These are phyloP conservation scores for Bonnemaisonia californica DNA, from an alignment of 31 red algal genomes.

Conservation along the genomic window DNA sequence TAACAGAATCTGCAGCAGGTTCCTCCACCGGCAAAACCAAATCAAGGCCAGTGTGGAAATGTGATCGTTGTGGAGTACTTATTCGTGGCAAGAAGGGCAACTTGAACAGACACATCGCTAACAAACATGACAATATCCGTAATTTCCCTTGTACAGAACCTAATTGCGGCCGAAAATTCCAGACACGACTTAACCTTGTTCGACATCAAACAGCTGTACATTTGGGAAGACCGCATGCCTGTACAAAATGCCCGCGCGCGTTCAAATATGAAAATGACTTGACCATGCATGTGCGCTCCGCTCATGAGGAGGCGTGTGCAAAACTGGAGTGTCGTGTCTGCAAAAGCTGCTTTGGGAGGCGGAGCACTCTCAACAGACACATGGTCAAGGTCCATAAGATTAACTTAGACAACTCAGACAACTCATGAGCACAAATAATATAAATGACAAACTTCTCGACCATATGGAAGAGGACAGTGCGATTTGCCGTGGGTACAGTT, in stretches of 20 bases:
- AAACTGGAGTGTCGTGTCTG: slow-evolving; percentile 53
- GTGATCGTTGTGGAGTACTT: slow-evolving; percentile 52
- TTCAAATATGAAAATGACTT: slow-evolving; percentile 55
- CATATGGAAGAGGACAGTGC: too few relatives aligned
- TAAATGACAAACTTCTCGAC: background rate
- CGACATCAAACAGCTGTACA: slow-evolving; percentile 67
- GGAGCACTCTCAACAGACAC: slow-evolving; percentile 60
- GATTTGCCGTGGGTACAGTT: too few relatives aligned
- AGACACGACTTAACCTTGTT: slow-evolving; percentile 61
- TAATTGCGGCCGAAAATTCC: slow-evolving; percentile 54
- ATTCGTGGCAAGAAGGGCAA: slow-evolving; percentile 73
- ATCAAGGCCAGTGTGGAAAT: slow-evolving; percentile 42
- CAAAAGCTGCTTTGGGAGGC: slow-evolving; percentile 60
- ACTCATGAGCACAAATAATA: background rate
- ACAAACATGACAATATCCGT: slow-evolving; percentile 70
- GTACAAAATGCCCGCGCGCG: slow-evolving; percentile 30
- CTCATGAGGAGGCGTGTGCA: slow-evolving; percentile 24
- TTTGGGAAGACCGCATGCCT: slow-evolving; percentile 47
- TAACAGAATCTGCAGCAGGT: background rate
- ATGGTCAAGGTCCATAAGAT: slow-evolving; percentile 58
- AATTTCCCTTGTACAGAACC: slow-evolving; percentile 36
- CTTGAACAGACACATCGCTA: slow-evolving; percentile 66
- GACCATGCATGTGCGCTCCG: slow-evolving; percentile 20
- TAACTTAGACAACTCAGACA: slow-evolving; percentile 9
- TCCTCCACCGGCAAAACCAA: background rate